Evolutionary conservation across 164 flowering plant species (phyloP), one percentile per base, ranked within the genome.

Genomic region (Aristolochia californica): DNA sequence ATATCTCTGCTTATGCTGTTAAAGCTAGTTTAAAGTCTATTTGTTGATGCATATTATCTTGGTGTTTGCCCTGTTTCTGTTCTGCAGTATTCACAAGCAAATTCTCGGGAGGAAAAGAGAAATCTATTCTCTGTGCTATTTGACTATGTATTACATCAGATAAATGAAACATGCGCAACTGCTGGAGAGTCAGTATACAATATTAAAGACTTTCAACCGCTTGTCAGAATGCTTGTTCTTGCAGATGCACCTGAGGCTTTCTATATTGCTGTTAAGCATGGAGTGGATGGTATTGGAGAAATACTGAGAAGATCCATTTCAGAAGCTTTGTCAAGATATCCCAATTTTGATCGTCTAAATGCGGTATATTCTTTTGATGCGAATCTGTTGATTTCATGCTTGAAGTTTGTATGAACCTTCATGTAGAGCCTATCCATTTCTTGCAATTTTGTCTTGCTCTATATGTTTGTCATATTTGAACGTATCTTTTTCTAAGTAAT

Each of bases 181-280:
- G 58, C 75, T 58, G 95, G 96, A 55, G 80, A 72, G 57, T 79
- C 83, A 49, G 88, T 83, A 58, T 85, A 81, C 64, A 75, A 75
- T 48, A 76, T 72, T 48, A 91, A 85, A 64, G 99, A 90, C 68
- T 77, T 83, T 60, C 88, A 79, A 66, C 85, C 84, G 60, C 70
- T 94, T 61, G 91, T 88, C 24, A 62, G 77, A 11, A 62, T 84
- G 75, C 87, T 94, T 30, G 61, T 72, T 68, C 83, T 83, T 65
- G 90, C 86, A 56, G 82, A 90, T 76, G 97, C 96, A 27, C 87
- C 99, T 63, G 96, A 88, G 74, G 99, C 99, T 45, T 88, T 84
- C 62, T 80, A 85, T 61, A 81, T 90, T 51, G 81, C 97, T 67
- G 84, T 89, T 56, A 93, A 84, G 71, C 83, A 89, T 64, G 97